These are phyloP conservation scores for Psilocybe sp. DNA, from an alignment of 768 basidiomycete genomes.

Conservation along the genomic window DNA sequence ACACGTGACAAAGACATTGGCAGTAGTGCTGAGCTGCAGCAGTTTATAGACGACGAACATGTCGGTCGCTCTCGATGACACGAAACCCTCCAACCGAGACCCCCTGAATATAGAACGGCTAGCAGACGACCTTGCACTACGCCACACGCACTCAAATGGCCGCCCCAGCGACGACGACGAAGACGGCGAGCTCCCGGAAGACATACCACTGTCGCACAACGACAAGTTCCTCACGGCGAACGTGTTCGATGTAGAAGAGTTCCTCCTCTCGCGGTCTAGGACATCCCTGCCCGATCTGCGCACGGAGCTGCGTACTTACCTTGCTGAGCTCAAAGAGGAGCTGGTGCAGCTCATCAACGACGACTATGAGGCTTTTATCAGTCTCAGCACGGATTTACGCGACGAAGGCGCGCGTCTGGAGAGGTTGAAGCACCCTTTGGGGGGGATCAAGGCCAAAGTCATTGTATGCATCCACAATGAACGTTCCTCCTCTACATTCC, in stretches of 20 bases:
- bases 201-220: constrained; percentile 74
- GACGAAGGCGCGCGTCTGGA: constrained; percentile 78
- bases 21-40: neutral
- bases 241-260: constrained; percentile 78
- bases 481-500: neutral
- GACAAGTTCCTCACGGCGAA: constrained; percentile 70
- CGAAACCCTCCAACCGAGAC: constrained; percentile 31
- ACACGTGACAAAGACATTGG: neutral
- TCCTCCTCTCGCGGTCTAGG: constrained; percentile 82
- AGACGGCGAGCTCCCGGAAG: constrained; percentile 51
- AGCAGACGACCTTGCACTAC: constrained; percentile 62
- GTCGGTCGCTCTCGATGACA: constrained; percentile 4
- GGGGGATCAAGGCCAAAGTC: constrained; percentile 60
- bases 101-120: constrained; percentile 69
- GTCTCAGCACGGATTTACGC: constrained; percentile 86
- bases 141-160: constrained; percentile 4
- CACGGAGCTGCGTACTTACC: constrained; percentile 82
- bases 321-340: constrained; percentile 83
- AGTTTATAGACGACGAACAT: neutral
- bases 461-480: constrained; percentile 44
- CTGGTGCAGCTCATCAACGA: constrained; percentile 95
- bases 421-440: constrained; percentile 66
- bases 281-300: constrained; percentile 87
- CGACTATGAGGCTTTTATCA: constrained; percentile 98
- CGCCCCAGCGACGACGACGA: constrained; percentile 11